Base-by-base conservation (phyloP, 208 protist genomes). In the Wallacemonas sp. region DNA sequence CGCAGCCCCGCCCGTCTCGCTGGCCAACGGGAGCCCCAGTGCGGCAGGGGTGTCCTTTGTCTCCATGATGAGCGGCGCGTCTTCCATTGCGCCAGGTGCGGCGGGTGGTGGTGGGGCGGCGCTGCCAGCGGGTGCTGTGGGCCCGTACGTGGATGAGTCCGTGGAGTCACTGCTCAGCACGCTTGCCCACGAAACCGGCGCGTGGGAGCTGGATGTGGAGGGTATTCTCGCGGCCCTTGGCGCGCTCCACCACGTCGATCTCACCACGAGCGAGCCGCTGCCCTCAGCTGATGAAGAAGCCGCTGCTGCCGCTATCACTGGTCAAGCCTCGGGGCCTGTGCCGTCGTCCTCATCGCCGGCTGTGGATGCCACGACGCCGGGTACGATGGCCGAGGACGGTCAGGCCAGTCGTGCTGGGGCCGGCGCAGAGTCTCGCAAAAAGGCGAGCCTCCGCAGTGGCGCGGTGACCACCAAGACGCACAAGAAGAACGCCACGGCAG, bases 161-260 rank as follows among this genome's bases (percentile, higher is more conserved):
- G 49, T 79, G 49, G 34, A 73, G 23, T 38, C 49, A 1, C 33
- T 86, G 17, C 61, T 82, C 39, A 77, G 68, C 29, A 63, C 73
- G 56, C 48, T 81, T 3, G 54, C 68, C n/a, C 33, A n/a, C 21
- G 69, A 86, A 23, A 82, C 68, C 12, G 74, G 75, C 1, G 68
- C 64, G 24, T 72, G 72, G 58, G 71, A 80, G 24, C 61, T 87
- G 14, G 62, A 66, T 44, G 55, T 61, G 48, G 56, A 78, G 33
- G 44, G 43, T 19, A 41, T 84, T 27, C 72, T 82, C 17, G 68
- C 69, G 32, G 74, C 72, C 24, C 6, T 63, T 8, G 34, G 36
- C 8, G 38, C 6, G 17, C 34, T 49, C 9, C 57, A 63, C 41
- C 57, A 48, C 57, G 24, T 63, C 19, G 57, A 63, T 63, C 57